Percentiles rank a stretch among this genome's conserved stretches.
Conservation (phyloP, 2,329 filamentous ascomycete species). For the Aureobasidium vineae region DNA sequence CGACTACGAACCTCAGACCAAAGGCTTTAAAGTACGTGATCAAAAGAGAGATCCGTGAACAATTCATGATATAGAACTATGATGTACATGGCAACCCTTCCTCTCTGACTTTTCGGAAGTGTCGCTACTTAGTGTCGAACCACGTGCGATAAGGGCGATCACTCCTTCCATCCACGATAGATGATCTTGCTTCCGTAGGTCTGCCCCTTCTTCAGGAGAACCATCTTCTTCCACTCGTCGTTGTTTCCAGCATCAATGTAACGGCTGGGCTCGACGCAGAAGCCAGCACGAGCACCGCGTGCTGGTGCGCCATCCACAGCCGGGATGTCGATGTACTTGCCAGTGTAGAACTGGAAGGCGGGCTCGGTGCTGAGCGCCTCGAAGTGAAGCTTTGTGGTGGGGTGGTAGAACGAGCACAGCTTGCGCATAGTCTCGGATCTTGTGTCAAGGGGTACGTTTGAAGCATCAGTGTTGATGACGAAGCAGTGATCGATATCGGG, state of each 20-base stretch:
- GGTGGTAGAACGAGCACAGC: slow-evolving; percentile 71
- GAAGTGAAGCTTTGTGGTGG: slow-evolving; percentile 71
- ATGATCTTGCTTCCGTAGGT: slow-evolving; percentile 77
- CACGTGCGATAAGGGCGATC: not conserved
- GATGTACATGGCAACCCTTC: not conserved
- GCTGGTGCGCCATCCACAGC: slow-evolving; percentile 56
- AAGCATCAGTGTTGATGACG: slow-evolving; percentile 65
- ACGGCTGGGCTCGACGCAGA: slow-evolving; percentile 89
- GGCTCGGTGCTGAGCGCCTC: slow-evolving; percentile 91
- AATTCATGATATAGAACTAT: not conserved
- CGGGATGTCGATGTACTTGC: slow-evolving; percentile 77
- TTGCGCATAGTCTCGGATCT: slow-evolving; percentile 59
- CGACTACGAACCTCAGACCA: not conserved
- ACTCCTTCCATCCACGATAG: slow-evolving; percentile 78
- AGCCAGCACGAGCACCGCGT: slow-evolving; percentile 67
- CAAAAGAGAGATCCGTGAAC: not conserved
- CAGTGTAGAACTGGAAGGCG: slow-evolving; percentile 96
- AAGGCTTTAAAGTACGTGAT: not conserved
- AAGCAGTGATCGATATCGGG: slow-evolving; percentile 92
- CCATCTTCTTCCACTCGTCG: slow-evolving; percentile 74
- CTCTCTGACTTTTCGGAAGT: not conserved
- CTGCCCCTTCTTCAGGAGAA: slow-evolving; percentile 78
- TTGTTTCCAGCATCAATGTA: slow-evolving; percentile 88
- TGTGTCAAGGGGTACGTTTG: slow-evolving; percentile 52
- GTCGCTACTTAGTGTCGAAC: not conserved